A percentile compares a stretch with the other conserved stretches of the same genome.
These are phyloP conservation scores for Orbilia oligospora DNA, from an alignment of 2,329 filamentous ascomycete species.

Conservation along the genomic window DNA sequence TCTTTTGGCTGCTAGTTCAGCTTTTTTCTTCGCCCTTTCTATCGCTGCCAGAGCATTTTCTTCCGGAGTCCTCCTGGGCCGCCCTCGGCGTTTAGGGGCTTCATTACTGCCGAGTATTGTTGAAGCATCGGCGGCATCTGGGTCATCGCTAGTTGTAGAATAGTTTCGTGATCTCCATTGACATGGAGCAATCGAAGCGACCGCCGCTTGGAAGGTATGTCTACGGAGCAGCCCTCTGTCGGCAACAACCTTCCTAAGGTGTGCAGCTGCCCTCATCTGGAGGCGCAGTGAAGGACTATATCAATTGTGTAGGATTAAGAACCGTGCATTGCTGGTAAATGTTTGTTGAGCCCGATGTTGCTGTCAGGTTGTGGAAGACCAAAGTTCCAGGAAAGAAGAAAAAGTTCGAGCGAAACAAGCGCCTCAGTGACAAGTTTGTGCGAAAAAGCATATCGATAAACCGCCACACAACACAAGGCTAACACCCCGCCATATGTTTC, in stretches of 20 bases:
- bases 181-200: slow-evolving; percentile 12
- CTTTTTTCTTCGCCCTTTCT: slow-evolving; percentile 4
- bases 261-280: slow-evolving; percentile 49
- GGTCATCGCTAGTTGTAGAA: not conserved
- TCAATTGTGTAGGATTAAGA: not conserved
- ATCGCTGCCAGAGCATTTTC: slow-evolving; percentile 1
- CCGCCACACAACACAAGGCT: slow-evolving; percentile 32
- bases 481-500: not conserved
- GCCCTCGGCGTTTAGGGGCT: not conserved
- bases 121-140: not conserved
- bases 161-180: slow-evolving; percentile 21
- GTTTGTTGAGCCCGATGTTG: not conserved
- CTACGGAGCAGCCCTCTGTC: slow-evolving; percentile 36
- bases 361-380: not conserved
- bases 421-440: not conserved
- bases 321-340: slow-evolving; percentile 3
- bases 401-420: slow-evolving; percentile 2
- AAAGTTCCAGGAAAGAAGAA: slow-evolving; percentile 12
- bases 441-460: slow-evolving; percentile 38
- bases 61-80: slow-evolving; percentile 5
- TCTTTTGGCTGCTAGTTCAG: not conserved
- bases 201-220: slow-evolving; percentile 7
- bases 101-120: not conserved
- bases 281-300: not conserved
- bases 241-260: slow-evolving; percentile 29